phyloP scores from a whole-genome alignment of 768 basidiomycete genomes.

The Mycena alexandri region DNA sequence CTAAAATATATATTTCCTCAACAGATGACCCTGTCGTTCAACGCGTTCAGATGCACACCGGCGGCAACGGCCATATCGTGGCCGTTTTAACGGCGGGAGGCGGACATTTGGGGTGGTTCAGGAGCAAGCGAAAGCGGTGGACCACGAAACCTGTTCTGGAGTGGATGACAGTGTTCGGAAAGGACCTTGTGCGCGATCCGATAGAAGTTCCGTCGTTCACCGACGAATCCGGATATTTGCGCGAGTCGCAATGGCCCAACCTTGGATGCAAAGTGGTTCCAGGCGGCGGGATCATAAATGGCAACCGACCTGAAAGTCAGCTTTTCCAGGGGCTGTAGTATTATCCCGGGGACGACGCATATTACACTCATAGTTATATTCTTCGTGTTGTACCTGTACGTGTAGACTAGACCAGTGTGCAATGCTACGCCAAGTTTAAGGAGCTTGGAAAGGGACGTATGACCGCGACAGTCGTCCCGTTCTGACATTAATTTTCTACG shows the following conservation, averaged over 20 bases:
- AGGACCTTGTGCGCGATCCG: conserved; percentile 59
- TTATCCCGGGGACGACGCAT: too few species aligned
- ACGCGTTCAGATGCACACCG: conserved; percentile 67
- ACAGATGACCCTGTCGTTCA: conserved; percentile 84
- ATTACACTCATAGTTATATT: too few species aligned
- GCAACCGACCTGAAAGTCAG: conserved; percentile 65
- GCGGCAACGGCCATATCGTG: conserved; percentile 65
- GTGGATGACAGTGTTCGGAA: conserved; percentile 72
- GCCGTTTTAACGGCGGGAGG: conserved; percentile 74
- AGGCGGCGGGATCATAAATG: conserved; percentile 65
- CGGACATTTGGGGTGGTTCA: conserved; percentile 89
- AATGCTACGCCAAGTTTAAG: too few species aligned
- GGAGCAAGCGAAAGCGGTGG: conserved; percentile 70
- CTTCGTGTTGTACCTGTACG: too few species aligned
- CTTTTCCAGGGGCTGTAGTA: conserved; percentile 69
- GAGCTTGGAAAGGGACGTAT: too few species aligned
- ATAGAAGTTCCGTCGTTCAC: conserved; percentile 49
- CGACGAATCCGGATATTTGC: conserved; percentile 71
- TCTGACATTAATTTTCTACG: too few species aligned
- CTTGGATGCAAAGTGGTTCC: conserved; percentile 68
- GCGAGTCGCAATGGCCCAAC: conserved; percentile 65
- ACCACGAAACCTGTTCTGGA: conserved; percentile 77
- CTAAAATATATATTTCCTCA: background rate
- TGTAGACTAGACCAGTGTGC: too few species aligned
- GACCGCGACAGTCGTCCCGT: too few species aligned